These are phyloP conservation scores for Cordia subcordata DNA, from an alignment of 257 asterid species.

Conservation along the genomic window DNA sequence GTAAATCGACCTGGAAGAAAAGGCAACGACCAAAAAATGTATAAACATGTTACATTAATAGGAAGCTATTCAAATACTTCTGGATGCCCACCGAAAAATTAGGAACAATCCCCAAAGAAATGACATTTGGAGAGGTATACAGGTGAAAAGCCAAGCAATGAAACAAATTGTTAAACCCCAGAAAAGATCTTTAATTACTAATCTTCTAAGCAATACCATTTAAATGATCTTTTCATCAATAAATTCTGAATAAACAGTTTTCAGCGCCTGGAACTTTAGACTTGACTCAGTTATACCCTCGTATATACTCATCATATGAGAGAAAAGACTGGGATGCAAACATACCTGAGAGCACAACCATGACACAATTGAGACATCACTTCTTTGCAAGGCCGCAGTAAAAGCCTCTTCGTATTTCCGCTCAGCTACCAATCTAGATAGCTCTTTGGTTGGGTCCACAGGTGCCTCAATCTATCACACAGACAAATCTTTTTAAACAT, in stretches of 20 bases:
- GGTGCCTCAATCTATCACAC: constrained; percentile 65
- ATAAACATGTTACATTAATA: no score
- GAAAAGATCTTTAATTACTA: no score
- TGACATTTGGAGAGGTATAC: no score
- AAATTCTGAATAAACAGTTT: no score
- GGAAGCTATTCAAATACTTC: no score
- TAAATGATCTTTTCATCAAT: no score
- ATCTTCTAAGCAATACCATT: no score
- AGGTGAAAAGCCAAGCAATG: no score
- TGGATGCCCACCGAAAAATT: no score
- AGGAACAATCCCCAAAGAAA: no score
- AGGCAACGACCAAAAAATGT: no score
- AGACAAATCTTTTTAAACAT: not conserved
- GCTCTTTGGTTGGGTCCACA: constrained; percentile 89
- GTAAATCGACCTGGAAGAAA: constrained; percentile 69
- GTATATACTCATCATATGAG: not conserved
- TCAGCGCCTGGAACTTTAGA: not conserved
- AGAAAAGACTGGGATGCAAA: not conserved
- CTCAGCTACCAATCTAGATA: constrained; percentile 72
- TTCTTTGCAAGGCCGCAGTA: constrained; percentile 78
- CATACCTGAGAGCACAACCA: constrained; percentile 97
- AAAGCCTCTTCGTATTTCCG: constrained; percentile 90
- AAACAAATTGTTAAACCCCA: no score
- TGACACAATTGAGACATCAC: constrained; percentile 78
- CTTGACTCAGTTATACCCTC: not conserved